phyloP scores from a whole-genome alignment of 148 eudicot genomes.

The Diospyros kaki region DNA sequence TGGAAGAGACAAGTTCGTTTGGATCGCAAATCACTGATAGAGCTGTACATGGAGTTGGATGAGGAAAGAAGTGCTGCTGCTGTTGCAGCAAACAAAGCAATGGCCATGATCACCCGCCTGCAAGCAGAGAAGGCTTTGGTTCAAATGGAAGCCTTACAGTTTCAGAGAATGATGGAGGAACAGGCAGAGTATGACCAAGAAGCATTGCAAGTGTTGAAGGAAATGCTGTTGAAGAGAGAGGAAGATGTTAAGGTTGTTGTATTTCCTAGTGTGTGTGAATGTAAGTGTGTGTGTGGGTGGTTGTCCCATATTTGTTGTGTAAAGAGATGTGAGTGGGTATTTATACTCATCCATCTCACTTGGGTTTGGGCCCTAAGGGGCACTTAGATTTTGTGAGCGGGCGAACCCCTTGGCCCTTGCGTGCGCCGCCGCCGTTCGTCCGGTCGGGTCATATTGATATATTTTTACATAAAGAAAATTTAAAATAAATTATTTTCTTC shows the following conservation, averaged over 20 bases:
- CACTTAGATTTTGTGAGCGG: too few species aligned
- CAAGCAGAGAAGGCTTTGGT: slow-evolving; percentile 96
- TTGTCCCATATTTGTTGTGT: too few species aligned
- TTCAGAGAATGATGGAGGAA: slow-evolving; percentile 99
- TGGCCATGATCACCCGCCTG: slow-evolving; percentile 95
- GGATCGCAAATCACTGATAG: slow-evolving; percentile 65
- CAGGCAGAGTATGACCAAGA: slow-evolving; percentile 77
- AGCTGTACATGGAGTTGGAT: slow-evolving; percentile 73
- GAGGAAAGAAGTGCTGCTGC: slow-evolving; percentile 97
- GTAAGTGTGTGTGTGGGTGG: too few species aligned
- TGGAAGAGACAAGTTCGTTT: slow-evolving; percentile 57
- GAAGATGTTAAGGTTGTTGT: slow-evolving; percentile 61
- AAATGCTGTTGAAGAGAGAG: slow-evolving; percentile 54
- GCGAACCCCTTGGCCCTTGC: too few species aligned
- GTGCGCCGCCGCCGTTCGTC: too few species aligned
- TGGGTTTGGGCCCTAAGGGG: too few species aligned
- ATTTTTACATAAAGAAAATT: too few species aligned
- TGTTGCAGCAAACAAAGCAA: slow-evolving; percentile 95
- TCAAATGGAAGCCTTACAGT: slow-evolving; percentile 95
- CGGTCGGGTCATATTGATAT: too few species aligned
- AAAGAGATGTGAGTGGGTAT: too few species aligned
- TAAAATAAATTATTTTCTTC: too few species aligned
- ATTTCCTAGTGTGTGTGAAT: too few species aligned
- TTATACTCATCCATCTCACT: too few species aligned
- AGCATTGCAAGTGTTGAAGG: slow-evolving; percentile 36